A percentile compares a stretch with the other conserved stretches of the same genome.
These are phyloP conservation scores for Isatis tinctoria DNA, from an alignment of 345 rosid species.

Conservation along the genomic window DNA sequence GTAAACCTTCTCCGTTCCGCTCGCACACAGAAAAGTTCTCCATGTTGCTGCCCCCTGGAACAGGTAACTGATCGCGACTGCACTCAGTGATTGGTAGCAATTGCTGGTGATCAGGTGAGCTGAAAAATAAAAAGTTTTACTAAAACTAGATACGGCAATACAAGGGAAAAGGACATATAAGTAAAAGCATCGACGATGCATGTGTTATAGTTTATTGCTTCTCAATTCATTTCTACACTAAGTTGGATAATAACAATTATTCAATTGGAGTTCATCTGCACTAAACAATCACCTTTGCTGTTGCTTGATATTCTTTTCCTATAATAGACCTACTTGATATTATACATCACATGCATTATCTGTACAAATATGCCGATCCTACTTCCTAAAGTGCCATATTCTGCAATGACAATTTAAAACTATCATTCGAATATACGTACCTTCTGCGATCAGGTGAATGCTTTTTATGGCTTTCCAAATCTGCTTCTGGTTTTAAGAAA, in stretches of 20 bases:
- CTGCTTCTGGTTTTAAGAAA: slow-evolving; percentile 65
- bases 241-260: background rate
- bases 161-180: slow-evolving; percentile 2
- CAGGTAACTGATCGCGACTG: slow-evolving; percentile 41
- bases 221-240: background rate
- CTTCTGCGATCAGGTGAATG: slow-evolving; percentile 69
- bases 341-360: background rate
- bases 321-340: background rate
- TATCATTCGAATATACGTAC: slow-evolving; percentile 35
- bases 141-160: slow-evolving; percentile 11
- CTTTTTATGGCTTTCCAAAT: slow-evolving; percentile 57
- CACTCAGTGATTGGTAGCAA: slow-evolving; percentile 44
- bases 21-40: slow-evolving; percentile 40
- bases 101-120: slow-evolving; percentile 65
- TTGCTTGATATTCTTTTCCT: background rate
- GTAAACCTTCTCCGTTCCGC: slow-evolving; percentile 37
- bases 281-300: background rate
- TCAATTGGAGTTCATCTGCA: slow-evolving; percentile 1
- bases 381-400: slow-evolving; percentile 5
- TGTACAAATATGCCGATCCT: background rate
- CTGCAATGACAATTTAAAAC: slow-evolving; percentile 6
- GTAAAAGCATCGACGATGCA: background rate
- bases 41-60: slow-evolving; percentile 36
- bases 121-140: slow-evolving; percentile 29
- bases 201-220: slow-evolving; percentile 10